A percentile compares a stretch with the other conserved stretches of the same genome.
phyloP scores from a whole-genome alignment of 2,329 filamentous ascomycete genomes.

The Cercospora zeae-maydis region DNA sequence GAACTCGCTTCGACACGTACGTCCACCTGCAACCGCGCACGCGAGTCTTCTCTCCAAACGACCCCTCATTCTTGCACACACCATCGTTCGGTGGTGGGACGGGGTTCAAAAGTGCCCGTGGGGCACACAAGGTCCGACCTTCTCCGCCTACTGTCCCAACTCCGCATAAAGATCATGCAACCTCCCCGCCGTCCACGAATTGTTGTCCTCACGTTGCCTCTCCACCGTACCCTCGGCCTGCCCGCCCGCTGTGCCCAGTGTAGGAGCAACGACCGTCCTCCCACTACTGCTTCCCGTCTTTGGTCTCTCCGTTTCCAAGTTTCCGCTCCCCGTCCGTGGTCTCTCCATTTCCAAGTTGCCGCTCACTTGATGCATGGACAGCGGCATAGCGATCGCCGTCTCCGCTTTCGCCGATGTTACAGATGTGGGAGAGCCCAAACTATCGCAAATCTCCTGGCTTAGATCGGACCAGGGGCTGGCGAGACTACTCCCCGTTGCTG shows the following conservation, averaged over 20 bases:
- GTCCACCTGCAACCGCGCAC: not conserved
- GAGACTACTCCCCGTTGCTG: not conserved
- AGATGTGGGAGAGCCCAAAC: not conserved
- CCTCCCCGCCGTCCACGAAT: not conserved
- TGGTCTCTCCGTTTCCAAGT: not conserved
- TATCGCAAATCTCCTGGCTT: not conserved
- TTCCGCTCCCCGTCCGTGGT: not conserved
- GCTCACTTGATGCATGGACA: not conserved
- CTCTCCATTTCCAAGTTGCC: not conserved
- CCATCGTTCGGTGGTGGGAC: not conserved
- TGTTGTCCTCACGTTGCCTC: not conserved
- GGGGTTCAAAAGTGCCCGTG: too few relatives aligned
- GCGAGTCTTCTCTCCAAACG: not conserved
- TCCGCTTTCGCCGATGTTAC: not conserved
- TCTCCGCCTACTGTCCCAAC: constrained; percentile 4
- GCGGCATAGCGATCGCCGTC: not conserved
- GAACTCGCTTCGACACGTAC: not conserved
- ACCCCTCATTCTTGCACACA: not conserved
- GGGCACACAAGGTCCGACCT: too few relatives aligned
- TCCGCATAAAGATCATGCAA: constrained; percentile 22
- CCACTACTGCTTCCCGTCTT: not conserved
- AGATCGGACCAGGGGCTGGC: not conserved
- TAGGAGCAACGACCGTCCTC: not conserved
- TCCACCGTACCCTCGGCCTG: not conserved
- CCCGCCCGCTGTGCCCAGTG: not conserved